Percentiles rank a stretch among this genome's conserved stretches.
Conservation (phyloP, 306 rosid species). For the Sicyos baderoa region DNA sequence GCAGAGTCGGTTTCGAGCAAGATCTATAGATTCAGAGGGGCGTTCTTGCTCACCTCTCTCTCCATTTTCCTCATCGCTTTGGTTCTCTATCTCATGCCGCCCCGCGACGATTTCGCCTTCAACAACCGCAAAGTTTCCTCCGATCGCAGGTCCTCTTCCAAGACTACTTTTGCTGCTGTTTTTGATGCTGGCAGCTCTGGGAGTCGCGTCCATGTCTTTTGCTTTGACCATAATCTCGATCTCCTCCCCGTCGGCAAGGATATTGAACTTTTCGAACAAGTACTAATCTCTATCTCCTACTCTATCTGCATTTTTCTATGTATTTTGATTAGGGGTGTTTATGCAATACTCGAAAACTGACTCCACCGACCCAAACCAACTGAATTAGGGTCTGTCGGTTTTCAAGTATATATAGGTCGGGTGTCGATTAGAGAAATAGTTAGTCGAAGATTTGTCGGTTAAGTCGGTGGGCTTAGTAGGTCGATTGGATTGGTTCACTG, state of each 20-base stretch:
- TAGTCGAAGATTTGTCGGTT: too few species aligned
- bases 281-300: slow-evolving; percentile 15
- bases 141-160: slow-evolving; percentile 25
- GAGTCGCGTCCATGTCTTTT: slow-evolving; percentile 92
- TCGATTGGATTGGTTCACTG: too few species aligned
- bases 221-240: slow-evolving; percentile 59
- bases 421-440: too few species aligned
- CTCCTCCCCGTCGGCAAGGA: slow-evolving; percentile 84
- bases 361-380: too few species aligned
- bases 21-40: slow-evolving; percentile 67
- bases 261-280: slow-evolving; percentile 82
- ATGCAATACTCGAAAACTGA: too few species aligned
- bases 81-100: slow-evolving; percentile 63
- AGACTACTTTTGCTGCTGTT: slow-evolving; percentile 54
- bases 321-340: too few species aligned
- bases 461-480: too few species aligned
- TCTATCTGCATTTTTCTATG: not conserved
- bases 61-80: slow-evolving; percentile 60
- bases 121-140: slow-evolving; percentile 51
- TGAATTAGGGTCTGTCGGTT: too few species aligned
- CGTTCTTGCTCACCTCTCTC: slow-evolving; percentile 51
- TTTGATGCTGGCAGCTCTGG: slow-evolving; percentile 99
- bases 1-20: slow-evolving; percentile 62
- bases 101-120: slow-evolving; percentile 36
- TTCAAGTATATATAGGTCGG: too few species aligned